Percentiles rank a stretch among this genome's conserved stretches.
phyloP scores from a whole-genome alignment of 164 flowering plant species.

The Tetrastigma voinierianum region DNA sequence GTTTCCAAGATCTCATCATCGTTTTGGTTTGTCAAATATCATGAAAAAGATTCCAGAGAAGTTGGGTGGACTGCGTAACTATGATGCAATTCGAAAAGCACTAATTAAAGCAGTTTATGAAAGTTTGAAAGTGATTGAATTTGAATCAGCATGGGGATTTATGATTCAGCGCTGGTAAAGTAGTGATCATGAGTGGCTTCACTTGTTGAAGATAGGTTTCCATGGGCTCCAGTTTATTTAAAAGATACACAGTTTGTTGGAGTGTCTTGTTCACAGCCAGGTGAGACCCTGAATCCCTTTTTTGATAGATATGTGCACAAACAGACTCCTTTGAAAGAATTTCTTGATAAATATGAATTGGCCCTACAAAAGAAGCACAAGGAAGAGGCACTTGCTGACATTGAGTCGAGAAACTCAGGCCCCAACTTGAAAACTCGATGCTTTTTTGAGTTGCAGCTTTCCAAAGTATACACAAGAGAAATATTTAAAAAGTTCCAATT shows the following conservation, averaged over 20 bases:
- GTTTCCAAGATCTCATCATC: constrained; percentile 59
- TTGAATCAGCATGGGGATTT: constrained; percentile 63
- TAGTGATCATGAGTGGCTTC: constrained; percentile 63
- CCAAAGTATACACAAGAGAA: constrained; percentile 43
- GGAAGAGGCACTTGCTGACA: constrained; percentile 49
- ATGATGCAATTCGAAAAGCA: constrained; percentile 46
- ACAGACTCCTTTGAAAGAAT: constrained; percentile 65
- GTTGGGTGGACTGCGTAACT: constrained; percentile 48
- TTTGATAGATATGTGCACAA: constrained; percentile 60
- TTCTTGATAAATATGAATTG: constrained; percentile 60
- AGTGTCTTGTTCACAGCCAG: constrained; percentile 38
- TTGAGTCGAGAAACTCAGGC: constrained; percentile 31
- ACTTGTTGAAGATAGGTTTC: constrained; percentile 49
- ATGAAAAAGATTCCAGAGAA: constrained; percentile 60
- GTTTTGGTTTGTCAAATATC: constrained; percentile 49
- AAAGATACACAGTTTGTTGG: constrained; percentile 70
- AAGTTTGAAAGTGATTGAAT: constrained; percentile 49
- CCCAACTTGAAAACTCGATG: constrained; percentile 34
- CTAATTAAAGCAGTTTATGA: constrained; percentile 49
- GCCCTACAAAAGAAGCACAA: constrained; percentile 54
- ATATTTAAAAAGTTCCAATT: constrained; percentile 46
- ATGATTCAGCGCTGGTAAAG: constrained; percentile 59
- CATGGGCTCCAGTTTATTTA: constrained; percentile 71
- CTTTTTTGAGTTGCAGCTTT: constrained; percentile 42
- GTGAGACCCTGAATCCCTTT: constrained; percentile 44